These are phyloP conservation scores for Gastrodia elata DNA, from an alignment of 106 monocot species.

Conservation along the genomic window DNA sequence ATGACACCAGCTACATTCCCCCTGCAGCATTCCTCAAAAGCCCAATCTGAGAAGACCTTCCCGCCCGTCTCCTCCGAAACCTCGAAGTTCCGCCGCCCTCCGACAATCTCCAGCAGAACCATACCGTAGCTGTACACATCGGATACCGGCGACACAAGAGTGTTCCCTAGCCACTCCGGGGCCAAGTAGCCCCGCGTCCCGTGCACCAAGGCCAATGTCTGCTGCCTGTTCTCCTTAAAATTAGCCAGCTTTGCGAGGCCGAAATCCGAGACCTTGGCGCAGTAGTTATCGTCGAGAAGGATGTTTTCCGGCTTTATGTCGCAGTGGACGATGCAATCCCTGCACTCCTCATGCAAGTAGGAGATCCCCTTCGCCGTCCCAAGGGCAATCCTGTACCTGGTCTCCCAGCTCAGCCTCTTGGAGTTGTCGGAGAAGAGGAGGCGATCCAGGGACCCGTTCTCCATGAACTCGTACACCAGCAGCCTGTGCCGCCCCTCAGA, in stretches of 20 bases:
- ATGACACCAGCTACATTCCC: conserved; percentile 48
- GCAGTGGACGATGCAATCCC: conserved; percentile 26
- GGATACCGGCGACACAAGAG: conserved; percentile 38
- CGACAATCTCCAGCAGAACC: conserved; percentile 61
- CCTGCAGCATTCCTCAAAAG: conserved; percentile 40
- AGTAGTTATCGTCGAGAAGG: conserved; percentile 40
- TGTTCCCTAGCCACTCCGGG: conserved; percentile 49
- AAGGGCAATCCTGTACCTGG: conserved; percentile 26
- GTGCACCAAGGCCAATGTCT: conserved; percentile 32
- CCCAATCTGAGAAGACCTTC: conserved; percentile 41
- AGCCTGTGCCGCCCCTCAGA: conserved; percentile 21
- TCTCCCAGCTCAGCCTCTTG: conserved; percentile 26
- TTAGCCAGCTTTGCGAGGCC: conserved; percentile 46
- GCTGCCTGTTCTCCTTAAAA: conserved; percentile 32
- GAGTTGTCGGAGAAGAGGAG: conserved; percentile 31
- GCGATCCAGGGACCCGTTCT: conserved; percentile 48
- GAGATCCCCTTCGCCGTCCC: conserved; percentile 46
- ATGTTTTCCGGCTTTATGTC: conserved; percentile 72
- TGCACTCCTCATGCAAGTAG: conserved; percentile 54
- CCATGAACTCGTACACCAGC: conserved; percentile 61
- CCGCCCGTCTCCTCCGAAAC: conserved; percentile 3
- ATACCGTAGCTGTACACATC: conserved; percentile 76
- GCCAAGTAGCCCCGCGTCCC: conserved; percentile 66
- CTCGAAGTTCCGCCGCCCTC: conserved; percentile 35
- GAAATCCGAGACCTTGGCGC: conserved; percentile 42